Evolutionary conservation across 2,329 filamentous ascomycete species (phyloP), one percentile per base, ranked within the genome.

Genomic region (Dactylellina haptotyla): DNA sequence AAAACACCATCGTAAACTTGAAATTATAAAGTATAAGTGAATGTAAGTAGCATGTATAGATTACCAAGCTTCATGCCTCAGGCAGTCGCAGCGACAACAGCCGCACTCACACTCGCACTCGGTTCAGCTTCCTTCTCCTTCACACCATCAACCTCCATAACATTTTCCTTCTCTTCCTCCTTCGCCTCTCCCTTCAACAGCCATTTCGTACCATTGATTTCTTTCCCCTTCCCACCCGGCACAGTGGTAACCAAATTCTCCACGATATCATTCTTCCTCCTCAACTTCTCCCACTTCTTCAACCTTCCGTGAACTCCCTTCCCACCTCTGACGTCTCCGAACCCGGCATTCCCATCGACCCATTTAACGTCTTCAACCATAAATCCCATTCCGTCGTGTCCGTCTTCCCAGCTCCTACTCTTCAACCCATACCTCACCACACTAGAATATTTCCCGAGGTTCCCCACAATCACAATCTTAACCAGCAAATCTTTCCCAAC

Each of bases 321-420:
- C 25, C 32, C 23, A 16, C 69, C 69, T 25, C 69, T 65, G 3
- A 64, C 59, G 37, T 73, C 69, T 5, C 61, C 61, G 32, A 73
- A 73, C 9, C 69, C 85, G 75, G 84, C 85, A 46, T 56, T 54
- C 0, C 87, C 89, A 10, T 91, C 89, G 0, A 97, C 91, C 89
- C 93, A 98, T 58, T 92, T 88, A 9, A 97, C 86, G 58, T 88
- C 87, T 74, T 88, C 85, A 51, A 99, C 87, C 85, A 90, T 92
- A 81, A 91, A 98, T 80, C 93, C 97, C 80, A 97, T 87, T 1
- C 93, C 93, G 77, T 96, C 93, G 79, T 97, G 93, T 75, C 79
- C 85, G 10, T 51, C 63, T 10, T 84, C 90, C 84, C 93, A 97
- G 71, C 90, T 87, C 26, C 93, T 88, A 76, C 91, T 96, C 76